Evolutionary conservation across 495 filamentous ascomycete genomes (phyloP).

Genomic region (Xylaria castorea): DNA sequence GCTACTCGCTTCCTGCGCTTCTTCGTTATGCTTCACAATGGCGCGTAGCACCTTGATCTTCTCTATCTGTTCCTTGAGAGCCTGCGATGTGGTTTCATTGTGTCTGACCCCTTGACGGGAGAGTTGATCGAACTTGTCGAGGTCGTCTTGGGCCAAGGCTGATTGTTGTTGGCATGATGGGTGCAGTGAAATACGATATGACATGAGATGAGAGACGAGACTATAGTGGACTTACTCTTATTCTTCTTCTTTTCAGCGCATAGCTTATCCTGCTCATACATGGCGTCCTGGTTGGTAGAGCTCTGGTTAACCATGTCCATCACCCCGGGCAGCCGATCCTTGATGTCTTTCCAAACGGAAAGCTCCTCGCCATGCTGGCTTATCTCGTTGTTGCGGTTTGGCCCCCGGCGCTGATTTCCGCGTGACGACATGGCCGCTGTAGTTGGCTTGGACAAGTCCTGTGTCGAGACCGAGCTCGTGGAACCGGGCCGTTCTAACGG

Average conservation of each 20-base stretch:
- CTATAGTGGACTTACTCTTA: conserved; percentile 30
- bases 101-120: conserved; percentile 52
- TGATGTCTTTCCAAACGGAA: conserved; percentile 52
- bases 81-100: conserved; percentile 45
- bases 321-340: conserved; percentile 49
- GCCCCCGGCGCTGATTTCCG: conserved; percentile 53
- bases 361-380: conserved; percentile 56
- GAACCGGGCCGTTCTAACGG: neutral
- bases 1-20: conserved; percentile 59
- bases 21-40: conserved; percentile 63
- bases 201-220: neutral
- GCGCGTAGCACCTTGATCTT: conserved; percentile 53
- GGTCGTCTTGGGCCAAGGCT: conserved; percentile 36
- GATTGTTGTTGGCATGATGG: conserved; percentile 12
- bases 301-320: conserved; percentile 51
- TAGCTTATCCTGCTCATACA: conserved; percentile 52
- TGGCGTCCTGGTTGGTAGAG: conserved; percentile 46
- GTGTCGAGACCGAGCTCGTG: neutral
- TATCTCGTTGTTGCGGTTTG: conserved; percentile 55
- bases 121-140: conserved; percentile 48
- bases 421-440: conserved; percentile 49
- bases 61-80: conserved; percentile 50
- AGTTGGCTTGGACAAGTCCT: neutral
- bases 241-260: conserved; percentile 50
- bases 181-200: conserved; percentile 7